These are phyloP conservation scores for Hirschfeldia incana DNA, from an alignment of 345 rosid species.

Conservation along the genomic window DNA sequence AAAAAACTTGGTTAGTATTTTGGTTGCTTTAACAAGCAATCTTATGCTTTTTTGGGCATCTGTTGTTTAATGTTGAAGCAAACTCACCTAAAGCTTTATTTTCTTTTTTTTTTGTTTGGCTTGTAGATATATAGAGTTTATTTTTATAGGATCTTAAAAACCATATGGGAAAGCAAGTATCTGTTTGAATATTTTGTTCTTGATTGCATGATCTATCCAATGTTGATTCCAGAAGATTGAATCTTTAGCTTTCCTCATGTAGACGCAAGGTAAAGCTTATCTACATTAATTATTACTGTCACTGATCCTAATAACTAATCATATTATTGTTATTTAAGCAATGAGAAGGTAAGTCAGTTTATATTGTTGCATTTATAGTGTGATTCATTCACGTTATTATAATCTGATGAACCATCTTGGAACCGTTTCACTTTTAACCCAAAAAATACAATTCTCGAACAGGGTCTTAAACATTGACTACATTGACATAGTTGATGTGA, in stretches of 20 bases:
- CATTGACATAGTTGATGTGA: background rate
- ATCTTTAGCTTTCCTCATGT: constrained; percentile 58
- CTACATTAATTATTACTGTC: background rate
- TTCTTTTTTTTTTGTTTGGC: constrained; percentile 9
- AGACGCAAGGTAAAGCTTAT: constrained; percentile 46
- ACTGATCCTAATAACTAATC: constrained; percentile 4
- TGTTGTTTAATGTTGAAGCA: constrained; percentile 86
- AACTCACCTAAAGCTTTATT: constrained; percentile 43
- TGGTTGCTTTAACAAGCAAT: constrained; percentile 64
- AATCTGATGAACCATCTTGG: background rate
- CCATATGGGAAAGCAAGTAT: constrained; percentile 29
- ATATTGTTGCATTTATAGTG: background rate
- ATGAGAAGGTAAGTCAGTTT: background rate
- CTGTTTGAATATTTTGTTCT: constrained; percentile 35
- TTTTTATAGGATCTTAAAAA: constrained; percentile 14
- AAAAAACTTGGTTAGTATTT: constrained; percentile 46
- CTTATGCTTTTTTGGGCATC: constrained; percentile 58
- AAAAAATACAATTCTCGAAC: no score
- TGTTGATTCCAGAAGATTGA: constrained; percentile 48
- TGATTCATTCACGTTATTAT: background rate
- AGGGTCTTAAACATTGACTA: constrained; percentile 1
- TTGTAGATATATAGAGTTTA: background rate
- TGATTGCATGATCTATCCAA: constrained; percentile 43
- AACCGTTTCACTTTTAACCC: background rate
- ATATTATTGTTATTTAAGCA: background rate